These are phyloP conservation scores for Aspergillus ruber DNA, from an alignment of 2,329 filamentous ascomycete genomes.

Conservation along the genomic window DNA sequence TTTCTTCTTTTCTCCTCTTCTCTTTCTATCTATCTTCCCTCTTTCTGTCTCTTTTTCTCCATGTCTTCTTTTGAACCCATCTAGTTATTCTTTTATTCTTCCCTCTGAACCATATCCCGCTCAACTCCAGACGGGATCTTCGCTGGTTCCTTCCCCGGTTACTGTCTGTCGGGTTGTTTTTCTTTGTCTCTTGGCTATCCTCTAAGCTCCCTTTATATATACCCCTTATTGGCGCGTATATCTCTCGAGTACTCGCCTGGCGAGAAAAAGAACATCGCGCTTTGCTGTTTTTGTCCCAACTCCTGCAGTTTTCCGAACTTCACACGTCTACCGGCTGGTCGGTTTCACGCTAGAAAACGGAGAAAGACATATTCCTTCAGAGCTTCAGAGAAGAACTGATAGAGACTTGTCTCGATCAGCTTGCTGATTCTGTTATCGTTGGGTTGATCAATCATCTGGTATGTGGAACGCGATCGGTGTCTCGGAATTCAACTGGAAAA, in stretches of 20 bases:
- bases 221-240: background rate
- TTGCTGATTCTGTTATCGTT: background rate
- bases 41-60: background rate
- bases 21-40: constrained; percentile 4
- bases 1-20: constrained; percentile 2
- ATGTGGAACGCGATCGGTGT: background rate
- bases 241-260: background rate
- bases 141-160: background rate
- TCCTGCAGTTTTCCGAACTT: background rate
- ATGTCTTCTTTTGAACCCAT: background rate
- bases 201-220: background rate
- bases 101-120: background rate
- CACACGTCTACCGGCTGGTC: background rate
- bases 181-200: background rate
- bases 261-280: background rate
- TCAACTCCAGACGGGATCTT: constrained; percentile 2
- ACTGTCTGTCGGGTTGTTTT: constrained; percentile 1
- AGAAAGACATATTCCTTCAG: background rate
- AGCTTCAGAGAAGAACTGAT: no score
- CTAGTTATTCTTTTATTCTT: background rate
- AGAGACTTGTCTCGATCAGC: no score
- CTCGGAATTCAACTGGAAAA: background rate
- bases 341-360: background rate
- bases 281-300: background rate
- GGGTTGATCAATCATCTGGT: background rate